Conservation (phyloP, 2,329 filamentous ascomycete species). For the Fusarium chlamydosporum region DNA sequence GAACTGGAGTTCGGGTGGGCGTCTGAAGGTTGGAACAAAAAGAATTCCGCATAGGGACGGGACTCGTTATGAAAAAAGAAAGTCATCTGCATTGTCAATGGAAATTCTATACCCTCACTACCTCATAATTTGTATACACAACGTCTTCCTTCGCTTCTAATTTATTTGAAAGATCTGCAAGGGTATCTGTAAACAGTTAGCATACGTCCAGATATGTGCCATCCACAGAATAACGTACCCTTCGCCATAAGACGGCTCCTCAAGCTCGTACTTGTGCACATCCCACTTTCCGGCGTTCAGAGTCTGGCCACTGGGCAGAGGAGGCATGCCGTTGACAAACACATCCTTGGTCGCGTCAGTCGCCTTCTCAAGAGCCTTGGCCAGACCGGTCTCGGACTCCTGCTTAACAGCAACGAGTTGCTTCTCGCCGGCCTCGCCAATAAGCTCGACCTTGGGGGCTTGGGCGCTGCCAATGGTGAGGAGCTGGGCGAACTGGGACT, state of each 20-base stretch:
- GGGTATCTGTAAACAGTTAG: slow-evolving; percentile 66
- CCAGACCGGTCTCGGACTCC: slow-evolving; percentile 80
- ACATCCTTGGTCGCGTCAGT: slow-evolving; percentile 73
- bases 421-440: slow-evolving; percentile 73
- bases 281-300: slow-evolving; percentile 68
- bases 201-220: background rate
- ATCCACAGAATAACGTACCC: slow-evolving; percentile 67
- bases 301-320: slow-evolving; percentile 81
- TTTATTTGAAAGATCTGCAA: slow-evolving; percentile 72
- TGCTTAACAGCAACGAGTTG: slow-evolving; percentile 81
- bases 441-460: slow-evolving; percentile 84
- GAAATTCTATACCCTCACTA: slow-evolving; percentile 52
- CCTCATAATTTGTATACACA: slow-evolving; percentile 53
- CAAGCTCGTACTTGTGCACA: slow-evolving; percentile 77
- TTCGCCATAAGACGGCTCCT: slow-evolving; percentile 77
- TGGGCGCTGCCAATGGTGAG: slow-evolving; percentile 87
- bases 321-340: slow-evolving; percentile 84
- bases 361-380: slow-evolving; percentile 76
- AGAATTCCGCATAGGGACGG: background rate
- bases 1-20: slow-evolving; percentile 21
- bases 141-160: slow-evolving; percentile 39
- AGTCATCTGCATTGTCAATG: slow-evolving; percentile 52
- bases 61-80: slow-evolving; percentile 34
- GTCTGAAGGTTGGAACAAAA: background rate
- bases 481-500: slow-evolving; percentile 87